These are phyloP conservation scores for Melocanna baccifera DNA, from an alignment of 176 grass and related monocot species.

Conservation along the genomic window DNA sequence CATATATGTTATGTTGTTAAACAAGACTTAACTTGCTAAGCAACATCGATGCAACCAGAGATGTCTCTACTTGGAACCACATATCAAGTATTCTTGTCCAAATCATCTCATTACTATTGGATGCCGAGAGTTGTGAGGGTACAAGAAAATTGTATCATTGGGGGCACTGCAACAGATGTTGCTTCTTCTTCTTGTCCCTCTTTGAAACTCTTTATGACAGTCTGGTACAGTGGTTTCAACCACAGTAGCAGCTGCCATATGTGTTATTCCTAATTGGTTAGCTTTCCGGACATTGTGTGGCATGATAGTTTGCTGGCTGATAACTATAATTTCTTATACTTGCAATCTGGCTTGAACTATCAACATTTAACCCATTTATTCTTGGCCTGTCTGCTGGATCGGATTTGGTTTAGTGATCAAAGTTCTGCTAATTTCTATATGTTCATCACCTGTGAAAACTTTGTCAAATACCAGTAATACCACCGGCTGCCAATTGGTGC, in stretches of 20 bases:
- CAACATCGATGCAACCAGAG: background rate
- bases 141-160: background rate
- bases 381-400: background rate
- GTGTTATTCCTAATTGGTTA: background rate
- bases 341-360: background rate
- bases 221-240: background rate
- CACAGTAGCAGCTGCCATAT: background rate
- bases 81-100: background rate
- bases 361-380: background rate
- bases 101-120: conserved; percentile 2
- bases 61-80: background rate
- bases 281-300: background rate
- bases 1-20: background rate
- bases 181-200: background rate
- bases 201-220: background rate
- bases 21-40: background rate
- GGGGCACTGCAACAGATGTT: background rate
- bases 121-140: background rate
- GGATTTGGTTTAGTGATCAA: background rate
- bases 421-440: background rate
- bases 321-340: background rate
- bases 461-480: background rate
- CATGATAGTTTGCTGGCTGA: background rate
- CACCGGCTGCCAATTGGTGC: background rate
- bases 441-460: background rate